Conservation (phyloP, 108 stramenopile species). For the Conticribra guillardii region DNA sequence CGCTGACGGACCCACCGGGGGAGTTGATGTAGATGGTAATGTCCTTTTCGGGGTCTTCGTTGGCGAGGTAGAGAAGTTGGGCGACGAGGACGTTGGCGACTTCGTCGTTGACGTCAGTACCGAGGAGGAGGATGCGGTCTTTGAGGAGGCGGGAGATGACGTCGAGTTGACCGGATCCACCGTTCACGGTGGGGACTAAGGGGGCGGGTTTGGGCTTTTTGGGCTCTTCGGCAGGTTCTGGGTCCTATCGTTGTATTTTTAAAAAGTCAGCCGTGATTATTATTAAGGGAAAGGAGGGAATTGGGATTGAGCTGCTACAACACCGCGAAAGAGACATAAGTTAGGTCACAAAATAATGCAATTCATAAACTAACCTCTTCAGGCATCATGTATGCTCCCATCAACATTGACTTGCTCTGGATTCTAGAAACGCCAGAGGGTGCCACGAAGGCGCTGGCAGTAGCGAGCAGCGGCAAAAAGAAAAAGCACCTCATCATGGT, state of each 20-base stretch:
- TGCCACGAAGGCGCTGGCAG: not conserved
- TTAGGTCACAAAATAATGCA: not conserved
- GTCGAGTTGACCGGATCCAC: slow-evolving; percentile 85
- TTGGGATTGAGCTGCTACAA: not conserved
- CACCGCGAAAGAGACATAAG: not conserved
- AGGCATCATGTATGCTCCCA: not conserved
- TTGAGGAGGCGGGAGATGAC: slow-evolving; percentile 92
- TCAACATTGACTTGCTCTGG: not conserved
- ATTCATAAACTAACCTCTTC: not conserved
- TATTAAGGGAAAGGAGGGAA: not conserved
- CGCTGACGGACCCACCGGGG: slow-evolving; percentile 89
- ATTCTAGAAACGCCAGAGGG: not conserved
- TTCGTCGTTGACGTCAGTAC: slow-evolving; percentile 92
- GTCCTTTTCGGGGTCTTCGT: slow-evolving; percentile 92
- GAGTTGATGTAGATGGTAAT: slow-evolving; percentile 97
- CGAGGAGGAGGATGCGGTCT: slow-evolving; percentile 93
- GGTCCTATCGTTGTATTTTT: no score
- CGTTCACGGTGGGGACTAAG: slow-evolving; percentile 73
- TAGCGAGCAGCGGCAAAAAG: not conserved
- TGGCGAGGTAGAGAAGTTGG: slow-evolving; percentile 93
- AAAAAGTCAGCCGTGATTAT: no score
- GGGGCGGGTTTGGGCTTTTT: slow-evolving; percentile 30
- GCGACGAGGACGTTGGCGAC: slow-evolving; percentile 94
- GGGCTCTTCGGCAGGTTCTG: no score
- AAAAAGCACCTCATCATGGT: not conserved